phyloP scores from a whole-genome alignment of 2,329 filamentous ascomycete genomes.

The Hortaea werneckii region DNA sequence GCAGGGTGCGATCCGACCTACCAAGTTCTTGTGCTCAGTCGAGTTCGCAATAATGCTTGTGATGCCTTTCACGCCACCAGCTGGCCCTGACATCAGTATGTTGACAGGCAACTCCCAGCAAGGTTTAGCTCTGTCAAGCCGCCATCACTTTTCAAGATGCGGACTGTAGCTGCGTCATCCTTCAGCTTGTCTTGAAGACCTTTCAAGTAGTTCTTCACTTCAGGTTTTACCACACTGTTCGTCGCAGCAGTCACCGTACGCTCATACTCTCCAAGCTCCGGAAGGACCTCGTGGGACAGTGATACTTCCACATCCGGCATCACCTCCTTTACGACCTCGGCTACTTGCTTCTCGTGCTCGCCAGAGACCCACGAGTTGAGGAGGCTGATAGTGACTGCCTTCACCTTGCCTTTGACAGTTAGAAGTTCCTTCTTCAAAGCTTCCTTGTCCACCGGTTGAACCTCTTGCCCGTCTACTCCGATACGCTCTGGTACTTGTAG shows the following conservation, averaged over 20 bases:
- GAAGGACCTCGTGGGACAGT: slow-evolving; percentile 16
- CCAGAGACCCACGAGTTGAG: slow-evolving; percentile 19
- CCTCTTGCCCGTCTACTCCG: slow-evolving; percentile 14
- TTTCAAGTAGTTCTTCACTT: slow-evolving; percentile 17
- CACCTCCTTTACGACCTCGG: slow-evolving; percentile 15
- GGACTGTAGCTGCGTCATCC: slow-evolving; percentile 13
- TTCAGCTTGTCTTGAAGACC: slow-evolving; percentile 16
- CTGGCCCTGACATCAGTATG: slow-evolving; percentile 20
- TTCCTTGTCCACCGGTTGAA: slow-evolving; percentile 15
- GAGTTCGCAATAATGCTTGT: slow-evolving; percentile 19
- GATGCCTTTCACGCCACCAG: slow-evolving; percentile 17
- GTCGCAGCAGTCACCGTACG: slow-evolving; percentile 17
- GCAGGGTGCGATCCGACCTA: neutral
- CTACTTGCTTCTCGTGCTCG: slow-evolving; percentile 16
- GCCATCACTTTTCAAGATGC: slow-evolving; percentile 19
- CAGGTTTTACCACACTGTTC: slow-evolving; percentile 19
- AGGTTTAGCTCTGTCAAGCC: slow-evolving; percentile 16
- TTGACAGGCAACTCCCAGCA: slow-evolving; percentile 17
- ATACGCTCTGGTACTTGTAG: slow-evolving; percentile 16
- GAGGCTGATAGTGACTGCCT: slow-evolving; percentile 18
- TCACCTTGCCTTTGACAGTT: slow-evolving; percentile 17
- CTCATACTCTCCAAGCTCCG: slow-evolving; percentile 20
- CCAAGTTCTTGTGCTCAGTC: slow-evolving; percentile 17
- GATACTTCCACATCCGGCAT: slow-evolving; percentile 17
- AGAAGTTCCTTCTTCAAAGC: slow-evolving; percentile 14